Conservation (phyloP, 805 yeast species). For the Candida hispaniensis region DNA sequence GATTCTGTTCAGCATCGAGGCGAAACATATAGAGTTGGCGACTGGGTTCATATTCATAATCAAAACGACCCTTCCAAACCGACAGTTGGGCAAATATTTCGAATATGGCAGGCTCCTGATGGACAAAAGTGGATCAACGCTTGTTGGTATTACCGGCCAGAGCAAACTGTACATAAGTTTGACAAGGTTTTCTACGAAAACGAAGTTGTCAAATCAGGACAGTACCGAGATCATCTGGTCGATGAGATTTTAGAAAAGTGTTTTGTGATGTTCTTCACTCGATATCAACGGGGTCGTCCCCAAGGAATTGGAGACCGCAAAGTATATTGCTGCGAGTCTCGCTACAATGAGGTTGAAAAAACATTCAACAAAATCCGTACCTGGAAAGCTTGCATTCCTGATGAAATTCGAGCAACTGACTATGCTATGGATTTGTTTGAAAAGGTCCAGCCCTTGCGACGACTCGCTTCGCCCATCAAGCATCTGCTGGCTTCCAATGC, state of each 20-base stretch:
- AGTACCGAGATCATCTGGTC: constrained; percentile 85
- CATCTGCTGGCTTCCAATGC: constrained; percentile 69
- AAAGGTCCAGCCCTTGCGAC: constrained; percentile 59
- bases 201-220: constrained; percentile 95
- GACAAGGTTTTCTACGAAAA: constrained; percentile 85
- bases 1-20: constrained; percentile 66
- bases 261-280: constrained; percentile 86
- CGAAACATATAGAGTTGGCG: constrained; percentile 73
- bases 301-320: constrained; percentile 55
- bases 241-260: constrained; percentile 88
- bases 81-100: constrained; percentile 84
- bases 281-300: constrained; percentile 92
- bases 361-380: constrained; percentile 91
- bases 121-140: constrained; percentile 83
- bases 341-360: constrained; percentile 85
- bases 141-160: constrained; percentile 97
- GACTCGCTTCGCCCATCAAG: constrained; percentile 76
- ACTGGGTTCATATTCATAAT: constrained; percentile 83
- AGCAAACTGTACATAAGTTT: constrained; percentile 89
- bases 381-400: constrained; percentile 98
- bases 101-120: constrained; percentile 75
- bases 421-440: constrained; percentile 50
- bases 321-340: constrained; percentile 84
- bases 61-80: constrained; percentile 85
- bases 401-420: constrained; percentile 68